Evolutionary conservation across 257 asterid genomes (phyloP).

Genomic region (Primulina huaijiensis): DNA sequence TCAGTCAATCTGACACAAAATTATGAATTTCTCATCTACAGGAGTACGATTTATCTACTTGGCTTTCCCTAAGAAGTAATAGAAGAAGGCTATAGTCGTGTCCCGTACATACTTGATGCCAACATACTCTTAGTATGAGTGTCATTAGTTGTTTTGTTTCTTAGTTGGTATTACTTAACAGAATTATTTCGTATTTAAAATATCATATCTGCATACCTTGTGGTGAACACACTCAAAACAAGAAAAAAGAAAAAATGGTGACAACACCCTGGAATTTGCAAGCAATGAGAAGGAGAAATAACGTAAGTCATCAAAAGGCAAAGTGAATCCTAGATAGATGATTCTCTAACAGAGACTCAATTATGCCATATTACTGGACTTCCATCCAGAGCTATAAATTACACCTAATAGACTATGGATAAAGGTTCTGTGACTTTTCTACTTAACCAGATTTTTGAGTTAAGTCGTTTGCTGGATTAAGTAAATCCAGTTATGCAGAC

Average conservation of each 20-base stretch:
- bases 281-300: not conserved
- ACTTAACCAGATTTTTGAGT: not conserved
- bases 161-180: not conserved
- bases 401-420: not conserved
- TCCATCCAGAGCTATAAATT: not conserved
- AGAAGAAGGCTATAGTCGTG: not conserved
- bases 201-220: too few species aligned
- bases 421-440: too few species aligned
- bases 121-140: not conserved
- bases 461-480: conserved; percentile 21
- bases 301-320: not conserved
- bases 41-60: not conserved
- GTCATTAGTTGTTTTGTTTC: not conserved
- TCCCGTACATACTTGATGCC: not conserved
- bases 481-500: not conserved
- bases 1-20: not conserved
- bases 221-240: too few species aligned
- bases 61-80: not conserved
- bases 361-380: not conserved
- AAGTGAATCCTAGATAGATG: not conserved
- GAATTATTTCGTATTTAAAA: too few species aligned
- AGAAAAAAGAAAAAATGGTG: not conserved
- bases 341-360: not conserved
- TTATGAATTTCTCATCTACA: not conserved
- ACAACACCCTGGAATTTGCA: not conserved